Percentiles rank a stretch among this genome's conserved stretches.
Evolutionary conservation across 306 rosid species (phyloP).

Genomic region (Cicer bijugum): DNA sequence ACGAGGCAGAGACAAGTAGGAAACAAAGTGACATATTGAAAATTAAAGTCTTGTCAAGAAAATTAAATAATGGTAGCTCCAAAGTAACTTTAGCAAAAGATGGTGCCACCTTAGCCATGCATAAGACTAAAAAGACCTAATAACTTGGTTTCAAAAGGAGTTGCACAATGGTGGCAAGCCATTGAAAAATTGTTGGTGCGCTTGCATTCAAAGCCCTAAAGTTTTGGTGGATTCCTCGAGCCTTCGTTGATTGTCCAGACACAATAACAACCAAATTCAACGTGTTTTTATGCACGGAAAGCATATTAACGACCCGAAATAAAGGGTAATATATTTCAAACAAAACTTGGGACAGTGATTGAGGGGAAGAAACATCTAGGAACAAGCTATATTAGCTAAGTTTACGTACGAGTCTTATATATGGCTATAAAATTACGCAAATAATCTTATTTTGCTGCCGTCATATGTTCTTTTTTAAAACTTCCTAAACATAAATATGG

Average conservation of each 20-base stretch:
- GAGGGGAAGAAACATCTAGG: conserved; percentile 34
- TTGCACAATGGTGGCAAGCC: conserved; percentile 19
- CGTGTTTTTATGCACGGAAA: conserved; percentile 25
- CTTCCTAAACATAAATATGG: not conserved
- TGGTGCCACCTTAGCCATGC: conserved; percentile 22
- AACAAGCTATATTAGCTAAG: conserved; percentile 11
- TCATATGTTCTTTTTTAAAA: not conserved
- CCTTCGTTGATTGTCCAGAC: conserved; percentile 33
- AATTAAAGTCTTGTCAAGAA: not conserved
- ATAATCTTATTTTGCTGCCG: conserved; percentile 1
- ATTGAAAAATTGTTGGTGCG: conserved; percentile 27
- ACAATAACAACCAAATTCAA: not conserved
- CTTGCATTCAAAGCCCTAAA: conserved; percentile 28
- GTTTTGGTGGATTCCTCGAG: conserved; percentile 32
- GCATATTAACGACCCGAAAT: conserved; percentile 3
- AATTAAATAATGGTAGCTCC: conserved; percentile 25
- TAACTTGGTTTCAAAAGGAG: conserved; percentile 4
- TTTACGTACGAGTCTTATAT: not conserved
- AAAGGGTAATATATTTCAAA: not conserved
- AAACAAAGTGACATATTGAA: conserved; percentile 23
- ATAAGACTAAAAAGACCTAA: conserved; percentile 18
- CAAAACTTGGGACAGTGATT: conserved; percentile 16
- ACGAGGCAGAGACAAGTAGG: conserved; percentile 26
- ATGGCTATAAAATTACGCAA: not conserved
- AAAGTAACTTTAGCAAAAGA: conserved; percentile 56